Conservation (phyloP, 2,329 filamentous ascomycete genomes). For the Curvularia lunata region DNA sequence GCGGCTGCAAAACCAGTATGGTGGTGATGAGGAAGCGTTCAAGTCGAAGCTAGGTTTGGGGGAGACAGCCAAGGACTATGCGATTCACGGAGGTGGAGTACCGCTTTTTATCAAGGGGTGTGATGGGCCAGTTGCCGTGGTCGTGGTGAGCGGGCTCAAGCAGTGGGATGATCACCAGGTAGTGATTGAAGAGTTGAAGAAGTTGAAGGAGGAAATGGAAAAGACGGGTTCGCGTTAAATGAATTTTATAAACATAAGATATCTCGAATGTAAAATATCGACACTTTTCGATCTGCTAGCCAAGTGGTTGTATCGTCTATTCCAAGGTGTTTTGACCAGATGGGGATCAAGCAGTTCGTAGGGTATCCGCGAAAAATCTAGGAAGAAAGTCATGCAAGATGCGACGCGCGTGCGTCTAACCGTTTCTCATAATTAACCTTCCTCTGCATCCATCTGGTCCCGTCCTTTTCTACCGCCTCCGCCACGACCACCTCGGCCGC, state of each 20-base stretch:
- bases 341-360: neutral
- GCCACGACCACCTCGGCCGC: slow-evolving; percentile 21
- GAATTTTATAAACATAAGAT: no score
- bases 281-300: no score
- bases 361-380: slow-evolving; percentile 12
- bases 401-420: neutral
- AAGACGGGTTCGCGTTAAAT: neutral
- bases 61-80: slow-evolving; percentile 64
- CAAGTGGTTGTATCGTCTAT: no score
- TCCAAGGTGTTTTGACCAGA: neutral
- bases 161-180: slow-evolving; percentile 81
- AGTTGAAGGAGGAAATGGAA: slow-evolving; percentile 21
- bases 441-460: slow-evolving; percentile 77
- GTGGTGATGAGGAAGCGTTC: slow-evolving; percentile 67
- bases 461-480: slow-evolving; percentile 56
- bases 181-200: slow-evolving; percentile 63
- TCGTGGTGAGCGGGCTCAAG: slow-evolving; percentile 78
- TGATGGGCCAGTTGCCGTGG: slow-evolving; percentile 74
- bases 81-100: slow-evolving; percentile 78
- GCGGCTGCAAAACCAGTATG: slow-evolving; percentile 72
- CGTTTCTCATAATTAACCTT: slow-evolving; percentile 59
- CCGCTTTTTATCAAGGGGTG: slow-evolving; percentile 73
- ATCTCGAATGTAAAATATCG: no score
- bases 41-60: slow-evolving; percentile 67
- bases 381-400: neutral